Base-by-base conservation (phyloP, 164 flowering plant genomes). In the Vitis amurensis region DNA sequence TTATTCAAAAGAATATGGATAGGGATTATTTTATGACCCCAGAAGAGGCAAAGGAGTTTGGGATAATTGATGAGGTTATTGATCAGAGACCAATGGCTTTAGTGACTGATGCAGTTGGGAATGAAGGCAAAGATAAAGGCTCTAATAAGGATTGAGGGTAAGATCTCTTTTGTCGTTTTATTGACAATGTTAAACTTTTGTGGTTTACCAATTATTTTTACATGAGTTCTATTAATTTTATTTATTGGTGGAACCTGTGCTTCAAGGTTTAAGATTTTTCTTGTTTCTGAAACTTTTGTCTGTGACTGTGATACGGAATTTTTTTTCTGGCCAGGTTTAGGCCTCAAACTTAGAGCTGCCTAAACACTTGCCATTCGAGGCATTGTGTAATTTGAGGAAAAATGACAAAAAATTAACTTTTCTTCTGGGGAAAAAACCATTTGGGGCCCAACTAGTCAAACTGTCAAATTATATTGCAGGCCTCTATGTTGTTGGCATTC, bases 11-110 rank as follows among this genome's bases (percentile, higher is more conserved):
- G 80, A 79, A 84, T 55, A 92, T 95, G 99, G 97, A 93, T 70
- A 84, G 98, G 67, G 99, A 95, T 74, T 85, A 83, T 78, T 95
- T 92, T 68, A 95, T 95, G 99, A 86, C 98, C 8, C 83, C 99
- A 1, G 82, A 88, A 29, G 99, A 95, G 77, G 96, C 99, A 0
- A 90, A 90, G 81, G 98, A 91, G 67, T 95, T 92, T 80, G 99
- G 99, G 37, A 77, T 95, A 12, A 87, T 95, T 66, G 99, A 95
- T 68, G 97, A 94, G 79, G 95, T 94, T 12, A 91, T 94, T 47
- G 89, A 87, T 77, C 80, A 86, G 57, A 85, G 99, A 56, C 99
- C 99, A 4, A 76, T 86, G 68, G 68, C 85, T 57, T 74, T 95
- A 72, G 99, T 95, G 27, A 76, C 94, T 23, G 99, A 95, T 81